Evolutionary conservation across 2,329 filamentous ascomycete species (phyloP), one percentile per base, ranked within the genome.

Genomic region (Scolecobasidium constrictum): DNA sequence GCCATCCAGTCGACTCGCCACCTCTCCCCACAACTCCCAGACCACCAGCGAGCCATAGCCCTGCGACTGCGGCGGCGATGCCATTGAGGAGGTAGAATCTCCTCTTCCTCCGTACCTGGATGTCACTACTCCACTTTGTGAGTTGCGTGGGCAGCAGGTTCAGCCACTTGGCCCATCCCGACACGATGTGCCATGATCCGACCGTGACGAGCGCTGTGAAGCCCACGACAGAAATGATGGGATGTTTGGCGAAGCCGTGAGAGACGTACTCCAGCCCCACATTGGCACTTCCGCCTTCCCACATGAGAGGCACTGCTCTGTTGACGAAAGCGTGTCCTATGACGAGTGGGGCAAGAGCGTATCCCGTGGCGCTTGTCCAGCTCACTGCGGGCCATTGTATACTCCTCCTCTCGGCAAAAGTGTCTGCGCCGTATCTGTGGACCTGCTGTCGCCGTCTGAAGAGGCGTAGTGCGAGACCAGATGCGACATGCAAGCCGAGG

Each of bases 221-320:
- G 1, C 82, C 80, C 1, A 72, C 52, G 58, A 78, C 82, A n/a
- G 83, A 77, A 6, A 81, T 58, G 2, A 71, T 50, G 0, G 81
- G 78, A 53, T 85, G 81, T 12, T 76, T 72, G 21, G 83, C 78
- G 56, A 95, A 92, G 3, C 85, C 86, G 62, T 96, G 88, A 11
- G 81, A 77, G 5, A 95, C 80, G 58, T 84, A 96, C 11, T 77
- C 80, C 11, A 96, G 67, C 1, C 85, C 84, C 33, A 95, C 80
- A 42, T 90, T 81, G n/a, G 85, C 84, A 53, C 80, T 87, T 46
- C 88, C 86, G 5, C 88, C 88, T 42, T 93, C 84, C 35, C 86
- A 73, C 20, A 76, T 67, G 23, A 88, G 61, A 2, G 92, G 90
- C 19, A 93, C 67, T 3, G 77, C 63, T 23, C 90, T 77, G 59